phyloP scores from a whole-genome alignment of 495 filamentous ascomycete genomes.

The Collariella sp. region DNA sequence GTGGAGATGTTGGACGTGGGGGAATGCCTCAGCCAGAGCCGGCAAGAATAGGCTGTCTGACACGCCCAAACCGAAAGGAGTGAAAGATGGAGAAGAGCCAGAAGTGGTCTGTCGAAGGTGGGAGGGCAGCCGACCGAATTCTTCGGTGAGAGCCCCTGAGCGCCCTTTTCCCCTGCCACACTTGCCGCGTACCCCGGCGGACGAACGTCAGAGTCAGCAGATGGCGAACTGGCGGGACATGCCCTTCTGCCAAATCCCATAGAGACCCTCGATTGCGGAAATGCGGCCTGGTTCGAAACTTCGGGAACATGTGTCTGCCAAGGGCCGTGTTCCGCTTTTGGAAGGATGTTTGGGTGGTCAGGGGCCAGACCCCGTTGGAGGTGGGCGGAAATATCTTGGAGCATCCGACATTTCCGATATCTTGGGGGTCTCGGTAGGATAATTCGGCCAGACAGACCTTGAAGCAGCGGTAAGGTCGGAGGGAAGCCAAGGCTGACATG shows the following conservation, averaged over 20 bases:
- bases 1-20: too few species aligned
- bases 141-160: background rate
- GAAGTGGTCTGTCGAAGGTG: too few species aligned
- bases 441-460: background rate
- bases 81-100: too few species aligned
- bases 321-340: background rate
- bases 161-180: too few species aligned
- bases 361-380: background rate
- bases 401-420: background rate
- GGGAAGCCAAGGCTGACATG: background rate
- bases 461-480: background rate
- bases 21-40: too few species aligned
- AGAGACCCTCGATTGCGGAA: background rate
- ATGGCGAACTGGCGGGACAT: background rate
- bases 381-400: background rate
- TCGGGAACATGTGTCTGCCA: background rate
- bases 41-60: too few species aligned
- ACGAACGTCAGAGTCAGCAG: background rate
- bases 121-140: background rate
- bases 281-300: background rate
- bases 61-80: too few species aligned
- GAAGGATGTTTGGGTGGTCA: background rate
- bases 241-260: background rate
- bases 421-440: background rate
- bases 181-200: background rate